These are phyloP conservation scores for Fusarium napiforme DNA, from an alignment of 2,329 filamentous ascomycete genomes.

Conservation along the genomic window DNA sequence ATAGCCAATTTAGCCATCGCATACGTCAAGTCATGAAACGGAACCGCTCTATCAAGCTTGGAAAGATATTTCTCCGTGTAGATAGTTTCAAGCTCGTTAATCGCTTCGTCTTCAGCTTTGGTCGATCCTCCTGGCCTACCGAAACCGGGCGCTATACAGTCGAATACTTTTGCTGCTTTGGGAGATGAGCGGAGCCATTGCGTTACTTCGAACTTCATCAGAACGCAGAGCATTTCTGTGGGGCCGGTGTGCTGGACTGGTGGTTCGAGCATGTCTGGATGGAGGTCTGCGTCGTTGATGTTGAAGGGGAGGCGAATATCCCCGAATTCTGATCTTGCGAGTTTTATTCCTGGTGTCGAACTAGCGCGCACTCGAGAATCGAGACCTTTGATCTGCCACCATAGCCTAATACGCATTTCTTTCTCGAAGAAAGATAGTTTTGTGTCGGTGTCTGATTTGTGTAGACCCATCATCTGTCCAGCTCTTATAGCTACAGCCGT, in stretches of 20 bases:
- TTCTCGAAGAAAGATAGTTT: constrained; percentile 39
- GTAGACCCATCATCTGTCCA: constrained; percentile 43
- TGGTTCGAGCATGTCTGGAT: constrained; percentile 60
- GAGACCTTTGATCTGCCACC: constrained; percentile 44
- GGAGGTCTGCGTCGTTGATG: constrained; percentile 64
- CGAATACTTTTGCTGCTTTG: constrained; percentile 32
- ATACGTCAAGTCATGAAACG: constrained; percentile 41
- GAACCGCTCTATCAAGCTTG: constrained; percentile 43
- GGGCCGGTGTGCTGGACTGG: constrained; percentile 59
- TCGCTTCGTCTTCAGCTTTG: constrained; percentile 32
- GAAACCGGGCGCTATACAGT: constrained; percentile 16
- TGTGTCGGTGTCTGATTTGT: constrained; percentile 15
- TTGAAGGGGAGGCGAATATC: constrained; percentile 60
- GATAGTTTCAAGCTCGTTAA: constrained; percentile 44
- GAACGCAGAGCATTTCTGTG: constrained; percentile 64
- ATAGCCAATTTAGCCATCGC: constrained; percentile 40
- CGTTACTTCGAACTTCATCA: constrained; percentile 48
- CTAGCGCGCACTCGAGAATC: constrained; percentile 25
- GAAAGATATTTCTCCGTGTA: constrained; percentile 39
- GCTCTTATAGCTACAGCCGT: constrained; percentile 37
- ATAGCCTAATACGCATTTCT: constrained; percentile 45
- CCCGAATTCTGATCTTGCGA: constrained; percentile 11
- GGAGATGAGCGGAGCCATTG: constrained; percentile 43
- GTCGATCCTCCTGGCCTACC: constrained; percentile 1
- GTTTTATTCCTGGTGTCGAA: constrained; percentile 7